Base-by-base conservation (phyloP, 2,329 filamentous ascomycete genomes). In the Colletotrichum lindemuthianum region DNA sequence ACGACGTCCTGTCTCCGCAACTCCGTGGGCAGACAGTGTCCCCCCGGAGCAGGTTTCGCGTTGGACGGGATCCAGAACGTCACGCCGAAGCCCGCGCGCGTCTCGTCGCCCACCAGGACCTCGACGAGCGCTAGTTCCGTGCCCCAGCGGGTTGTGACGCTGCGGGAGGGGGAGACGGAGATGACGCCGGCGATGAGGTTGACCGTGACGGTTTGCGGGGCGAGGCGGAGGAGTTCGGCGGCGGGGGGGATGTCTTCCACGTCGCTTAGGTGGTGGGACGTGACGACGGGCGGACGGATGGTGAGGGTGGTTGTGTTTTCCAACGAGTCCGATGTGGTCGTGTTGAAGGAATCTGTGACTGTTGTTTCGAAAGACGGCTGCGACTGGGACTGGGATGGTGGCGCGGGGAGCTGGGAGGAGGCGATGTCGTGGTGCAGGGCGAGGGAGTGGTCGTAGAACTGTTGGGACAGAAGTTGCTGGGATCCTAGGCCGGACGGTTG, bases 71-170 rank as follows among this genome's bases (percentile, higher is more conserved):
- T 79, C 95, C 95, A 98, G 74, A 97, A 93, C 3, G 91, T 94
- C 59, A 97, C 82, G 34, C 84, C 87, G 77, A 97, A 97, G 2
- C 90, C 91, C 0, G 92, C 87, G 68, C 84, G 87, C 0, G 93
- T 97, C 55, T 97, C 92, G 74, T 98, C 95, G 6, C 92, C 94
- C 1, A 97, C 88, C 1, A 94, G 81, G 2, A 96, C 76, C 75
- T 97, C 93, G 44, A 95, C 80, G 3, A 97, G 82, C 6, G 91
- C 86, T 55, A 90, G 82, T 7, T 82, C 81, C 10, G 78, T 77
- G 33, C 89, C 86, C 79, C 86, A 89, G 43, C 86, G 84, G 0
- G 93, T 92, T 36, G 81, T 85, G 16, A 97, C 87, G 2, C 84
- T 84, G 32, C 91, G 88, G 1, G 90, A 83, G 41, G 88, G 83